Conservation (phyloP, 345 rosid species). For the Mallotus nudiflorus region DNA sequence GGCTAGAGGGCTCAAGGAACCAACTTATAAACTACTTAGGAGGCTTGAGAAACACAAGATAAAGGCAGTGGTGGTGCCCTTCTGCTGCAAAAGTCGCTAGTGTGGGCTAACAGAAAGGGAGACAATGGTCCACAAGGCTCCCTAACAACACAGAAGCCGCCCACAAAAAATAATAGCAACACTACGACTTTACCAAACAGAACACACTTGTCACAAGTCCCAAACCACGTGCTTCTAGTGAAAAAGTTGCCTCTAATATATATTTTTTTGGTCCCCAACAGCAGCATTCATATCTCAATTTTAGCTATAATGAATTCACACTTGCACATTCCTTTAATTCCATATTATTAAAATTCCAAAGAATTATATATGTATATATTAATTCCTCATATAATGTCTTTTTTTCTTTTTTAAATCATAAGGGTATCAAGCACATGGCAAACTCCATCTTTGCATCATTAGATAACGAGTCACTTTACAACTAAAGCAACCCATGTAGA, state of each 20-base stretch:
- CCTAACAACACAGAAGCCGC: conserved; percentile 15
- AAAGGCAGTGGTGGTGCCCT: neutral
- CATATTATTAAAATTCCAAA: too few relatives aligned
- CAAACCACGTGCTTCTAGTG: neutral
- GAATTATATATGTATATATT: too few relatives aligned
- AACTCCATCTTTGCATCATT: conserved; percentile 32
- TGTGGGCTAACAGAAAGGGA: too few relatives aligned
- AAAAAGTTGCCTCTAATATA: neutral
- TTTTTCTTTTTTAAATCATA: conserved; percentile 9
- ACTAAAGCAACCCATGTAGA: conserved; percentile 28
- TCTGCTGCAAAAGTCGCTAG: neutral
- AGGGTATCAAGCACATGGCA: conserved; percentile 46
- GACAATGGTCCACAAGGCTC: conserved; percentile 15
- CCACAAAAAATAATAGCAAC: neutral
- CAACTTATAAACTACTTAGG: neutral
- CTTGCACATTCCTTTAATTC: conserved; percentile 22
- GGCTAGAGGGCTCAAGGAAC: neutral
- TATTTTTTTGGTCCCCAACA: neutral
- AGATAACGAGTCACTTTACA: conserved; percentile 35
- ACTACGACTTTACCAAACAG: conserved; percentile 4
- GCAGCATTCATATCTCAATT: neutral
- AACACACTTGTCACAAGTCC: neutral
- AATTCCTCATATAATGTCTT: too few relatives aligned
- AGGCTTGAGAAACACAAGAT: too few relatives aligned
- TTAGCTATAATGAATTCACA: conserved; percentile 1